Conservation (phyloP, 495 filamentous ascomycete species). For the Cercophora samala region DNA sequence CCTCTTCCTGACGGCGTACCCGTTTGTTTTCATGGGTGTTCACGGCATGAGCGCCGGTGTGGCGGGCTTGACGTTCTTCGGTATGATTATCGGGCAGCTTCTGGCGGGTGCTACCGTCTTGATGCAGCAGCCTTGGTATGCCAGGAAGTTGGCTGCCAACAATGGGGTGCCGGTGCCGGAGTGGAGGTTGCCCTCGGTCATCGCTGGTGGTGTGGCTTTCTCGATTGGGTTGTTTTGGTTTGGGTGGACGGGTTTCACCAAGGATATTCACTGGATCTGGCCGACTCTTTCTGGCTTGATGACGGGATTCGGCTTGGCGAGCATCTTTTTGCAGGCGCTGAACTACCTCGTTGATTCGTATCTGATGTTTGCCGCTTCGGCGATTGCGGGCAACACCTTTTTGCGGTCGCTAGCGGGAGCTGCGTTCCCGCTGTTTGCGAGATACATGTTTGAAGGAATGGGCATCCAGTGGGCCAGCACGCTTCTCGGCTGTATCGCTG, state of each 20-base stretch:
- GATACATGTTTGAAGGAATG: conserved; percentile 75
- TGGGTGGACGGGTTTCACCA: conserved; percentile 69
- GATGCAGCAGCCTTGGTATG: conserved; percentile 64
- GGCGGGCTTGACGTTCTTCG: conserved; percentile 73
- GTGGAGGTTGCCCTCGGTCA: conserved; percentile 79
- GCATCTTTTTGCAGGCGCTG: conserved; percentile 79
- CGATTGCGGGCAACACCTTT: conserved; percentile 87
- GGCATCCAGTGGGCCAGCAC: conserved; percentile 76
- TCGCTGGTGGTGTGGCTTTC: conserved; percentile 72
- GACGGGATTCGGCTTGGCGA: conserved; percentile 60
- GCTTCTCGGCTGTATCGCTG: conserved; percentile 70
- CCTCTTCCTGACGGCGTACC: conserved; percentile 77
- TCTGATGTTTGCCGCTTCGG: conserved; percentile 83
- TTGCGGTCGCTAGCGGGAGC: conserved; percentile 73
- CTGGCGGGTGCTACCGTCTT: conserved; percentile 64
- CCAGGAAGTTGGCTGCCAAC: conserved; percentile 67
- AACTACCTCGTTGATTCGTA: conserved; percentile 90
- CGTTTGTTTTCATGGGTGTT: conserved; percentile 71
- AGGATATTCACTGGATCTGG: conserved; percentile 73
- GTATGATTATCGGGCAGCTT: conserved; percentile 73
- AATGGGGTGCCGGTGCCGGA: conserved; percentile 73
- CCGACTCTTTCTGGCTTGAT: conserved; percentile 68
- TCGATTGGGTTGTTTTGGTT: conserved; percentile 82
- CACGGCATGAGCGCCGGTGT: conserved; percentile 65
- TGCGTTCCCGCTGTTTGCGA: conserved; percentile 77